Conservation (phyloP, 2,329 filamentous ascomycete species). For the Penicillium italicum region DNA sequence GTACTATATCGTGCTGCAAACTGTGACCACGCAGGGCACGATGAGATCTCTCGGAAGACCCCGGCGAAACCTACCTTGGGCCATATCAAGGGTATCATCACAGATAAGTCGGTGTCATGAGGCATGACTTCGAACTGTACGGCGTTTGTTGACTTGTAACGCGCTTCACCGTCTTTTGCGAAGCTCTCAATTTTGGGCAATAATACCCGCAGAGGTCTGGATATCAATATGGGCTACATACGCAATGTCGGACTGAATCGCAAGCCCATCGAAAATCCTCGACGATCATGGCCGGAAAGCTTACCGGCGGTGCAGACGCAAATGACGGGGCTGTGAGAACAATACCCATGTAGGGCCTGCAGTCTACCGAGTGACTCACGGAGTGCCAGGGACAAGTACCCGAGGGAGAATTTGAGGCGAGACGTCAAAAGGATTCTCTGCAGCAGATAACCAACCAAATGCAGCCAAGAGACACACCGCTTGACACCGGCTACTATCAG, state of each 20-base stretch:
- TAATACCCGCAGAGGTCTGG: slow-evolving; percentile 14
- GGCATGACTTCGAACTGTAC: neutral
- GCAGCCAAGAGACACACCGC: slow-evolving; percentile 28
- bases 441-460: slow-evolving; percentile 6
- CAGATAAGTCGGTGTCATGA: slow-evolving; percentile 3
- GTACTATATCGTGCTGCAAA: neutral
- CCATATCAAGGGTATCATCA: neutral
- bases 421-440: slow-evolving; percentile 4
- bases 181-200: slow-evolving; percentile 11
- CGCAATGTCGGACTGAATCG: slow-evolving; percentile 13
- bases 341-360: slow-evolving; percentile 9
- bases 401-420: neutral
- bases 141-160: slow-evolving; percentile 13
- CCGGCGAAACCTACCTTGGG: neutral
- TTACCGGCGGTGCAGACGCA: slow-evolving; percentile 24
- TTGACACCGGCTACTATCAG: slow-evolving; percentile 5
- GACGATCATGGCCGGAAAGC: slow-evolving; percentile 4
- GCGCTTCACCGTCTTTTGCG: slow-evolving; percentile 25
- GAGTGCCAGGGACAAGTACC: slow-evolving; percentile 6
- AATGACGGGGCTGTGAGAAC: slow-evolving; percentile 13
- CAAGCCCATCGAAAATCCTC: slow-evolving; percentile 13
- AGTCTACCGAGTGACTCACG: neutral
- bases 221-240: slow-evolving; percentile 24
- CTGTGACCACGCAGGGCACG: neutral
- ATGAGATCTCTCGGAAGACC: neutral